Conservation (phyloP, 345 rosid species). For the Salix dunnii region DNA sequence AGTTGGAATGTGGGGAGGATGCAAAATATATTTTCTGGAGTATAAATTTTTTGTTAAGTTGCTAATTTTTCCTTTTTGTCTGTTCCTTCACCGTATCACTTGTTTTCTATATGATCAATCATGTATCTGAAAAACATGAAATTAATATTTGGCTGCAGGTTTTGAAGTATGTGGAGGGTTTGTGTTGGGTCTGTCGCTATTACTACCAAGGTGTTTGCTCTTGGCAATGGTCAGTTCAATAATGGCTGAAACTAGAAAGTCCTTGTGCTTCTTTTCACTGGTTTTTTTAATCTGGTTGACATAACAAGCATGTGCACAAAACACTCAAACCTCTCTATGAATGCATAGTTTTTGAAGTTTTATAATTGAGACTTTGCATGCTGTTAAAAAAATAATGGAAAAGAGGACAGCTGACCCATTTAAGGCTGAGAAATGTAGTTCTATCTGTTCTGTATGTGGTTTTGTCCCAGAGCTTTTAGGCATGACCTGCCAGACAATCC, state of each 20-base stretch:
- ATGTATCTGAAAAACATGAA: not conserved
- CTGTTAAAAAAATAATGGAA: not conserved
- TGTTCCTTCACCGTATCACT: not conserved
- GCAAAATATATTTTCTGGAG: not conserved
- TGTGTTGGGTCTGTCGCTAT: conserved; percentile 97
- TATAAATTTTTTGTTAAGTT: not conserved
- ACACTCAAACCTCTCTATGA: not conserved
- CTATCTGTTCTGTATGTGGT: not conserved
- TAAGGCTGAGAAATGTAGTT: not conserved
- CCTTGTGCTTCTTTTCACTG: not conserved
- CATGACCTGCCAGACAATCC: not conserved
- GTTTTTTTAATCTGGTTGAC: not conserved
- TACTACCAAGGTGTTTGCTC: conserved; percentile 95
- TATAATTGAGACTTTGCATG: not conserved
- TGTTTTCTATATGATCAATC: not conserved
- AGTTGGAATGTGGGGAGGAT: not conserved
- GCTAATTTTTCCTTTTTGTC: not conserved
- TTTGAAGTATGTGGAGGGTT: conserved; percentile 84
- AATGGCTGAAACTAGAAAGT: not conserved
- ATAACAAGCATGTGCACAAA: not conserved
- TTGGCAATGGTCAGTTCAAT: conserved; percentile 85
- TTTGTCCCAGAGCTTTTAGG: not conserved
- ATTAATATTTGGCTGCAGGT: conserved; percentile 46
- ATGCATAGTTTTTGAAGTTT: not conserved
- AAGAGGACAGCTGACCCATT: not conserved